These are phyloP conservation scores for Candida sonorensis DNA, from an alignment of 805 yeast species.

Conservation along the genomic window DNA sequence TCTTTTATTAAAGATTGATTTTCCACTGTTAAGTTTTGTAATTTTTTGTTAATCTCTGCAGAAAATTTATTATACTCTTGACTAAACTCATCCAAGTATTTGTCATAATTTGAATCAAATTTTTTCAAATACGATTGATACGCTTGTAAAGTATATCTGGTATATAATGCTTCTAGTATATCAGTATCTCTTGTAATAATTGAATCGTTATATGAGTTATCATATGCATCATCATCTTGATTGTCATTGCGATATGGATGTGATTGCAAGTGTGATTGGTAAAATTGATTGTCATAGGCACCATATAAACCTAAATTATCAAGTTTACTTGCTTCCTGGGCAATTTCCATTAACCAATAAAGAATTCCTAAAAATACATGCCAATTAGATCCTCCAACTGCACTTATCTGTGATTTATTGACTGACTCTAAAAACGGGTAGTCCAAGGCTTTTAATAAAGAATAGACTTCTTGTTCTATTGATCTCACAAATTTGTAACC, in stretches of 20 bases:
- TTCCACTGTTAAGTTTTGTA: conserved; percentile 33
- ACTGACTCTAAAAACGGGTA: conserved; percentile 80
- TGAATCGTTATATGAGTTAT: conserved; percentile 17
- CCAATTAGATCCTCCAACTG: conserved; percentile 91
- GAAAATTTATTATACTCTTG: conserved; percentile 46
- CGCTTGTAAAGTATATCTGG: conserved; percentile 53
- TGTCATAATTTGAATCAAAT: conserved; percentile 55
- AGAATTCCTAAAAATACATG: conserved; percentile 74
- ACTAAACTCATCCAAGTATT: conserved; percentile 48
- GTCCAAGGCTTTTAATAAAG: conserved; percentile 52
- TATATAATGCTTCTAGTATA: conserved; percentile 23
- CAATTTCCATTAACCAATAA: conserved; percentile 67
- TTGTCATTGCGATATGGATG: conserved; percentile 8
- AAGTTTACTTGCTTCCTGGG: conserved; percentile 34
- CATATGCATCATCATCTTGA: conserved; percentile 24
- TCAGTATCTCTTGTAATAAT: conserved; percentile 20
- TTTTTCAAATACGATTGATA: conserved; percentile 56
- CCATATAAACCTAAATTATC: conserved; percentile 28
- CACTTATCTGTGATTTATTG: conserved; percentile 79
- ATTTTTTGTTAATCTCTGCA: conserved; percentile 40
- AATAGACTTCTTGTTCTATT: conserved; percentile 70
- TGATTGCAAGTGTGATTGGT: background rate
- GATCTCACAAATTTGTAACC: conserved; percentile 61
- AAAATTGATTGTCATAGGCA: conserved; percentile 15
- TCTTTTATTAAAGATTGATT: conserved; percentile 33